Evolutionary conservation across 2,329 filamentous ascomycete species (phyloP).

Genomic region (Cadophora sp.): DNA sequence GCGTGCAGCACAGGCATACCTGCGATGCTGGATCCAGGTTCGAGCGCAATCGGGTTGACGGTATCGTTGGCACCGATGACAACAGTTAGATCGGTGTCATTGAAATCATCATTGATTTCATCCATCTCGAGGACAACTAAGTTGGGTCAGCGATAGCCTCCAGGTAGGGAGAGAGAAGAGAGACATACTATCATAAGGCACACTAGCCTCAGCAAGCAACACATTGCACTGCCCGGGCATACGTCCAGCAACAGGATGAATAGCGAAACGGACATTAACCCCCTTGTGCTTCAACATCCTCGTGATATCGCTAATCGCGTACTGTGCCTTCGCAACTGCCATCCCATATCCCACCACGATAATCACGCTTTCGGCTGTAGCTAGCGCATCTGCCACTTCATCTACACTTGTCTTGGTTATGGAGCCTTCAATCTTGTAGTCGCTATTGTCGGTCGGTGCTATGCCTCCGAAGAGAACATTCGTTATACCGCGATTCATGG

Average conservation of each 20-base stretch:
- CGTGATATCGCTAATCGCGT: slow-evolving; percentile 86
- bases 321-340: slow-evolving; percentile 93
- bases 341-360: slow-evolving; percentile 89
- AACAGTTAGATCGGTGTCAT: slow-evolving; percentile 82
- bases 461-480: slow-evolving; percentile 91
- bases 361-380: slow-evolving; percentile 83
- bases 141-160: slow-evolving; percentile 15
- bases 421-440: slow-evolving; percentile 80
- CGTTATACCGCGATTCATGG: slow-evolving; percentile 89
- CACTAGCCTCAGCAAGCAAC: slow-evolving; percentile 83
- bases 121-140: slow-evolving; percentile 88
- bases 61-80: slow-evolving; percentile 95
- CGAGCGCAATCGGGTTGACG: slow-evolving; percentile 87
- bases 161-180: background rate
- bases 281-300: slow-evolving; percentile 74
- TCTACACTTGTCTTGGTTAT: slow-evolving; percentile 81
- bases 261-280: slow-evolving; percentile 85
- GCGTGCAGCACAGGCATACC: slow-evolving; percentile 93
- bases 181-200: slow-evolving; percentile 77
- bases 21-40: slow-evolving; percentile 83
- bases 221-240: slow-evolving; percentile 97
- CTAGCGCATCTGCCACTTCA: slow-evolving; percentile 77
- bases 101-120: slow-evolving; percentile 93
- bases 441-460: slow-evolving; percentile 63
- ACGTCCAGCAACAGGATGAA: slow-evolving; percentile 87